These are phyloP conservation scores for Exophiala spinifera DNA, from an alignment of 2,329 filamentous ascomycete species.

Conservation along the genomic window DNA sequence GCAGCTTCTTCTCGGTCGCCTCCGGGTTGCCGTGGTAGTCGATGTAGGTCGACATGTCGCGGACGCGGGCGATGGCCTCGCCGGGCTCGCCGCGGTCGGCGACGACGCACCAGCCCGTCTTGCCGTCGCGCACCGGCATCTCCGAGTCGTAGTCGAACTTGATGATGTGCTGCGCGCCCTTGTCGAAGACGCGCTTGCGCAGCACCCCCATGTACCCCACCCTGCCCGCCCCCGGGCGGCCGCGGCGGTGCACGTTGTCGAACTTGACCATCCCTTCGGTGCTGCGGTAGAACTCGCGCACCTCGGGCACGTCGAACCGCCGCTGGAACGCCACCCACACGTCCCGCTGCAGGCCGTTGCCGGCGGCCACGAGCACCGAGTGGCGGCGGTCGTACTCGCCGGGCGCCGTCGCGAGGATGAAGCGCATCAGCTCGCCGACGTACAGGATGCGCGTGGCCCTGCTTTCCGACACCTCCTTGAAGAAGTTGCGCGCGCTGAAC, in stretches of 20 bases:
- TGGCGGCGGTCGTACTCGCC: slow-evolving; percentile 46
- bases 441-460: slow-evolving; percentile 58
- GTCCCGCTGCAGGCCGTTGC: slow-evolving; percentile 48
- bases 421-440: slow-evolving; percentile 50
- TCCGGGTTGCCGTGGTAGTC: slow-evolving; percentile 75
- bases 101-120: slow-evolving; percentile 63
- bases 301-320: slow-evolving; percentile 43
- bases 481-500: slow-evolving; percentile 27
- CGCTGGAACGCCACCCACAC: slow-evolving; percentile 48
- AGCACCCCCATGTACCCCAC: slow-evolving; percentile 45
- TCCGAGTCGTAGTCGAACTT: slow-evolving; percentile 67
- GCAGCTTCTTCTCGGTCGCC: slow-evolving; percentile 69
- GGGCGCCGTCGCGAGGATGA: slow-evolving; percentile 43
- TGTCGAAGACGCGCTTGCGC: slow-evolving; percentile 37
- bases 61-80: slow-evolving; percentile 68
- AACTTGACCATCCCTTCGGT: slow-evolving; percentile 68
- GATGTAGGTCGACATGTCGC: slow-evolving; percentile 66
- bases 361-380: slow-evolving; percentile 43
- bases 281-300: slow-evolving; percentile 74
- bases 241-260: slow-evolving; percentile 65
- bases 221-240: slow-evolving; percentile 52
- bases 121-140: slow-evolving; percentile 61
- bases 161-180: slow-evolving; percentile 58
- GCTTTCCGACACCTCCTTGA: slow-evolving; percentile 28
- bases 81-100: slow-evolving; percentile 65